A percentile compares a stretch with the other conserved stretches of the same genome.
Conservation (phyloP, 441 rosid species). For the Erysimum cheiri region DNA sequence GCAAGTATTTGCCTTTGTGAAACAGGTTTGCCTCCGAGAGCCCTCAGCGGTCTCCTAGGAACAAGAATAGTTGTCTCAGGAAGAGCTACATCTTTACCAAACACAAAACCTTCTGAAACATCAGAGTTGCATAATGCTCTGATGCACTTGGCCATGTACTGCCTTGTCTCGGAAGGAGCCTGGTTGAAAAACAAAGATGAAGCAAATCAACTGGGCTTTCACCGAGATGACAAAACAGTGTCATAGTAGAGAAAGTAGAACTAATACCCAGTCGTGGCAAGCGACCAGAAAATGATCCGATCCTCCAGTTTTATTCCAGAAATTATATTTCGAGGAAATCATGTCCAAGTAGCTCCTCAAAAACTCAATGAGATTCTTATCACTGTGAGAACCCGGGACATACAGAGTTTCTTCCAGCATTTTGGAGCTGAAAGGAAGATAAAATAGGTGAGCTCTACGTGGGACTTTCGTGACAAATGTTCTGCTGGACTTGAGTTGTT, state of each 20-base stretch:
- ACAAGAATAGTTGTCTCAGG: slow-evolving; percentile 76
- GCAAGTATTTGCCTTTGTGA: slow-evolving; percentile 76
- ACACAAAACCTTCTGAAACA: slow-evolving; percentile 76
- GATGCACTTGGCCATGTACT: slow-evolving; percentile 72
- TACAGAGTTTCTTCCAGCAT: slow-evolving; percentile 69
- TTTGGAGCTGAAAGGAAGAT: slow-evolving; percentile 88
- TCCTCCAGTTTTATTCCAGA: slow-evolving; percentile 91
- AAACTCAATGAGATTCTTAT: slow-evolving; percentile 57
- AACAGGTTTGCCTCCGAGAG: slow-evolving; percentile 71
- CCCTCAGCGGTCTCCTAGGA: slow-evolving; percentile 63
- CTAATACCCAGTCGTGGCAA: slow-evolving; percentile 92
- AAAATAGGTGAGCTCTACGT: slow-evolving; percentile 81
- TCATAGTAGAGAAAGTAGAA: background rate
- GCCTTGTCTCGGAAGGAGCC: slow-evolving; percentile 80
- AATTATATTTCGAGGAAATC: slow-evolving; percentile 66
- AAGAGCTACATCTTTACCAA: slow-evolving; percentile 85
- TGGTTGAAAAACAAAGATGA: slow-evolving; percentile 4
- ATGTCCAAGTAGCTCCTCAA: slow-evolving; percentile 64
- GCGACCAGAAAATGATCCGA: slow-evolving; percentile 95
- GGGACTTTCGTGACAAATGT: slow-evolving; percentile 65
- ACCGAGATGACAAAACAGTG: slow-evolving; percentile 1
- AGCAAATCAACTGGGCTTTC: background rate
- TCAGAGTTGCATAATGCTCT: slow-evolving; percentile 91
- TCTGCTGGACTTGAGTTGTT: slow-evolving; percentile 65
- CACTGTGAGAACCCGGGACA: slow-evolving; percentile 69